These are phyloP conservation scores for Alnus rubra DNA, from an alignment of 306 rosid species.

Conservation along the genomic window DNA sequence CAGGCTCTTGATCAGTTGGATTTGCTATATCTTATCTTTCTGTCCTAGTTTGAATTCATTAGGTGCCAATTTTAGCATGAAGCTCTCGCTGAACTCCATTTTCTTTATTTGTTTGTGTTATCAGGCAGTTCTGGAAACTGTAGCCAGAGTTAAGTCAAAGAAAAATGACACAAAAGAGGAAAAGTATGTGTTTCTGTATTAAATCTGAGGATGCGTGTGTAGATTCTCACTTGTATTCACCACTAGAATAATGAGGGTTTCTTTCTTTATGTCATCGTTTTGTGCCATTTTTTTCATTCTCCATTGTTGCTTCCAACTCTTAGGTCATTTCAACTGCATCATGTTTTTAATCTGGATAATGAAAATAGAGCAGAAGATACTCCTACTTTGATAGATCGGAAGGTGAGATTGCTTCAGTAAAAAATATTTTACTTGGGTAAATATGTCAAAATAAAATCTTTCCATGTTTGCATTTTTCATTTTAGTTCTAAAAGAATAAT, in stretches of 20 bases:
- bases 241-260: conserved; percentile 12
- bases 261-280: conserved; percentile 13
- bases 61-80: not conserved
- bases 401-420: conserved; percentile 52
- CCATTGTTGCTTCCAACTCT: conserved; percentile 26
- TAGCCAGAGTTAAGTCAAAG: conserved; percentile 93
- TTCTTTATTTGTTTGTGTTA: conserved; percentile 32
- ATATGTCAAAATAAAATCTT: conserved; percentile 18
- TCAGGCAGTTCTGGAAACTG: conserved; percentile 98
- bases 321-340: conserved; percentile 78
- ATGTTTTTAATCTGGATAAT: conserved; percentile 77
- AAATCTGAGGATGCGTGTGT: conserved; percentile 18
- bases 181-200: conserved; percentile 58
- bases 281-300: not conserved
- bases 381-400: conserved; percentile 91
- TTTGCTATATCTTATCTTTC: not conserved
- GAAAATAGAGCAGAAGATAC: conserved; percentile 91
- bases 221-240: conserved; percentile 20
- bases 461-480: not conserved
- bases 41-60: not conserved
- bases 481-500: not conserved
- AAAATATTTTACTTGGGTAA: conserved; percentile 7
- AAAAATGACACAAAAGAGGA: conserved; percentile 97
- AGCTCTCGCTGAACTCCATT: conserved; percentile 19
- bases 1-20: not conserved